phyloP scores from a whole-genome alignment of 164 flowering plant genomes.

The Annona squamosa region DNA sequence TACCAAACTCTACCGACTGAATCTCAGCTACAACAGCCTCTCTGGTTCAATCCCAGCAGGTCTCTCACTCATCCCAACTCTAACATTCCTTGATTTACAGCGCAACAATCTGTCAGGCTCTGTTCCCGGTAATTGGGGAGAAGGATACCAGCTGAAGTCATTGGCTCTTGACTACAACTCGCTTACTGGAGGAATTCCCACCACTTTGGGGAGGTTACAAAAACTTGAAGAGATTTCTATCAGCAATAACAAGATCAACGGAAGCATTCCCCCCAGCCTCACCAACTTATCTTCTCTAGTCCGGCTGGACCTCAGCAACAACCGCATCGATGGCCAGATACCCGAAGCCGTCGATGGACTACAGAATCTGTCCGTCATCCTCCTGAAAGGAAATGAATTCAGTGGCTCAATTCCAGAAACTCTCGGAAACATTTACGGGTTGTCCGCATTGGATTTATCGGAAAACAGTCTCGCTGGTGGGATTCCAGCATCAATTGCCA shows the following conservation, averaged over 20 bases:
- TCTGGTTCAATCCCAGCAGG: constrained; percentile 55
- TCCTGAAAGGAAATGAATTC: constrained; percentile 41
- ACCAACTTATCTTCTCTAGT: constrained; percentile 43
- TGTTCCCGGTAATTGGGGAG: constrained; percentile 32
- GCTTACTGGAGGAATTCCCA: constrained; percentile 1
- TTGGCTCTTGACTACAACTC: constrained; percentile 4
- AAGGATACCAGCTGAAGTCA: not conserved
- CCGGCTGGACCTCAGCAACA: constrained; percentile 37
- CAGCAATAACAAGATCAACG: constrained; percentile 49
- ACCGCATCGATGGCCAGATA: constrained; percentile 36
- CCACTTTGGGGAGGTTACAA: constrained; percentile 36
- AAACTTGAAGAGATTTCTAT: constrained; percentile 47
- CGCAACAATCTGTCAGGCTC: constrained; percentile 74
- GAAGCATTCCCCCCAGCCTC: constrained; percentile 45
- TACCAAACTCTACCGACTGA: constrained; percentile 54
- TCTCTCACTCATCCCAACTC: constrained; percentile 43
- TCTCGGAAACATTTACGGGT: constrained; percentile 43
- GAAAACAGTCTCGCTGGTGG: constrained; percentile 48
- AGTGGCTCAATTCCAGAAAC: constrained; percentile 51
- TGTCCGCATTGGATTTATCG: constrained; percentile 56
- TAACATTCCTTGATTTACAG: constrained; percentile 61
- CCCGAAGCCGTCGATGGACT: constrained; percentile 36
- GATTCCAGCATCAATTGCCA: constrained; percentile 55
- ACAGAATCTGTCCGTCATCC: constrained; percentile 37
- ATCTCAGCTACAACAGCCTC: constrained; percentile 65